Conservation (phyloP, 2,329 filamentous ascomycete species). For the Beauveria scarabaeidicola region DNA sequence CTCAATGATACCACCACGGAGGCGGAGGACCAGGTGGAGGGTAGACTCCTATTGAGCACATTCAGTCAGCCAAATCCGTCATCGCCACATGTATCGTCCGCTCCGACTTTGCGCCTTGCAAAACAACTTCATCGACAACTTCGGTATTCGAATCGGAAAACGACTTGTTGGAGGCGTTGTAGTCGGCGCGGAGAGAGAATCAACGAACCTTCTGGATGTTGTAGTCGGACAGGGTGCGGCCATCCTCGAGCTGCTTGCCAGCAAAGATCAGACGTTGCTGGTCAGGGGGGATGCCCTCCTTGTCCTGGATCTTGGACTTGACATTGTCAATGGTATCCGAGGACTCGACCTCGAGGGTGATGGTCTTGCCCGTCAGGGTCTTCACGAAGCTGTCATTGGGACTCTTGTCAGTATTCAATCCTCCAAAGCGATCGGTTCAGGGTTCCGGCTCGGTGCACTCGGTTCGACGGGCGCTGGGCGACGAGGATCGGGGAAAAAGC, state of each 20-base stretch:
- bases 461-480: slow-evolving; percentile 12
- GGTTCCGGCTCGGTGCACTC: neutral
- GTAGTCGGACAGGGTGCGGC: slow-evolving; percentile 93
- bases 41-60: slow-evolving; percentile 68
- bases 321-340: slow-evolving; percentile 99
- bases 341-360: slow-evolving; percentile 79
- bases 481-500: slow-evolving; percentile 26
- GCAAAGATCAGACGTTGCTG: slow-evolving; percentile 99
- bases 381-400: slow-evolving; percentile 79
- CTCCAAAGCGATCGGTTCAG: neutral
- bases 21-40: slow-evolving; percentile 95
- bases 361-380: slow-evolving; percentile 99
- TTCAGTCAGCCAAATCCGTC: slow-evolving; percentile 23
- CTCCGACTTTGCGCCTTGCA: neutral
- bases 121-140: neutral
- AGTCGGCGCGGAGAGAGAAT: neutral
- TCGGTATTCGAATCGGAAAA: neutral
- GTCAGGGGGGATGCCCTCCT: slow-evolving; percentile 97
- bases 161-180: neutral
- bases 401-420: slow-evolving; percentile 10
- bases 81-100: neutral
- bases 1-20: slow-evolving; percentile 98
- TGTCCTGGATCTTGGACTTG: slow-evolving; percentile 99
- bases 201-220: slow-evolving; percentile 93
- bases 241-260: slow-evolving; percentile 98